Evolutionary conservation across 768 basidiomycete species (phyloP).

Genomic region (Xanthoconium purpureum): DNA sequence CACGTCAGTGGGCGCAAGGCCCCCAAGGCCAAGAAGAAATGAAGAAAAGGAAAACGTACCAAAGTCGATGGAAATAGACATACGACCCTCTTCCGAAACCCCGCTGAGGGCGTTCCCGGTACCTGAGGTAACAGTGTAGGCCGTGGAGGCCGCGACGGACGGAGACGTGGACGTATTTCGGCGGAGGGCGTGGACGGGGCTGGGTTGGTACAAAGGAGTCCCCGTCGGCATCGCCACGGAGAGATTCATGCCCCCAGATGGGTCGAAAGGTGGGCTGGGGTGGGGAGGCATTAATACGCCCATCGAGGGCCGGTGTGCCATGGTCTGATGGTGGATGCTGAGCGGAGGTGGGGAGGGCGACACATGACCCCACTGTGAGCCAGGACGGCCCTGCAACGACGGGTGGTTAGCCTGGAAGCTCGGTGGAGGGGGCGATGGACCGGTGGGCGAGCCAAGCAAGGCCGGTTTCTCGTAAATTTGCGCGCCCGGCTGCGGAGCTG

Average conservation of each 20-base stretch:
- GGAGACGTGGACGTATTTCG: constrained; percentile 25
- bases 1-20: background rate
- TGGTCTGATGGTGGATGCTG: background rate
- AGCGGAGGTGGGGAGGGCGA: constrained; percentile 36
- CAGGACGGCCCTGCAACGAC: constrained; percentile 25
- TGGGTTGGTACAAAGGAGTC: constrained; percentile 27
- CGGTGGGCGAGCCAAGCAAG: constrained; percentile 36
- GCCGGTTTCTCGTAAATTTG: constrained; percentile 40
- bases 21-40: background rate
- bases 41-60: constrained; percentile 43
- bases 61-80: constrained; percentile 82
- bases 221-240: background rate
- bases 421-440: constrained; percentile 47
- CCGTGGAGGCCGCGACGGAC: constrained; percentile 5
- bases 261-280: background rate
- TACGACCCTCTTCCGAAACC: constrained; percentile 62
- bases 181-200: constrained; percentile 23
- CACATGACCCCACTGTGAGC: constrained; percentile 21
- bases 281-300: no score
- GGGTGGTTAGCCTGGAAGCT: constrained; percentile 25
- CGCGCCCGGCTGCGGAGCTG: constrained; percentile 37
- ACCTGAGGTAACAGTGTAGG: background rate
- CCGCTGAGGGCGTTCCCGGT: background rate
- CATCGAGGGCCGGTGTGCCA: background rate
- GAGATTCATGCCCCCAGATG: background rate